phyloP scores from a whole-genome alignment of 208 protist genomes.

The Trypanosoma melophagium region DNA sequence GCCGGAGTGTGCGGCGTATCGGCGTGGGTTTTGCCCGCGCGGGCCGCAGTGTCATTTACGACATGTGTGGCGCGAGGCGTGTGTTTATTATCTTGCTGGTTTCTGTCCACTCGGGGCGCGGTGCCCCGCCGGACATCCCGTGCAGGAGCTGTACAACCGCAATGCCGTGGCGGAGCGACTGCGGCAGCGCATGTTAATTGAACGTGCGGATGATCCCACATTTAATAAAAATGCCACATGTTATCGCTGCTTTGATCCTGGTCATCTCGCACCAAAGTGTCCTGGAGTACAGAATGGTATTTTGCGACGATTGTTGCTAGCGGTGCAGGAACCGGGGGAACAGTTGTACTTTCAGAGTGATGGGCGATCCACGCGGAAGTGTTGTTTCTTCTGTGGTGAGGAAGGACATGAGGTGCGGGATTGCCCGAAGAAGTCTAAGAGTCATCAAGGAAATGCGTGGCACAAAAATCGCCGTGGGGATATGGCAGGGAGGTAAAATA shows the following conservation, averaged over 20 bases:
- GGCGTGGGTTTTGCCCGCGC: slow-evolving; percentile 90
- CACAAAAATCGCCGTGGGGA: slow-evolving; percentile 14
- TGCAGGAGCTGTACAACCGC: slow-evolving; percentile 81
- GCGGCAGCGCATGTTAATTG: slow-evolving; percentile 57
- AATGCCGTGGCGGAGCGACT: slow-evolving; percentile 69
- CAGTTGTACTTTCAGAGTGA: slow-evolving; percentile 41
- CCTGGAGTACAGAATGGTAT: slow-evolving; percentile 68
- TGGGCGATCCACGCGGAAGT: slow-evolving; percentile 36
- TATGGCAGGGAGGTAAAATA: background rate
- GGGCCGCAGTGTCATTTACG: slow-evolving; percentile 92
- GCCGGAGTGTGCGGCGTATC: slow-evolving; percentile 87
- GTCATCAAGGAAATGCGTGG: slow-evolving; percentile 33
- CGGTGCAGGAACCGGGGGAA: slow-evolving; percentile 78
- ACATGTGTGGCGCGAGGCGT: slow-evolving; percentile 77
- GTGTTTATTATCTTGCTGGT: slow-evolving; percentile 92
- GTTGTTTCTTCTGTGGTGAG: slow-evolving; percentile 80
- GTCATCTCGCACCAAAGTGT: slow-evolving; percentile 82
- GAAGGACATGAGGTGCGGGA: slow-evolving; percentile 73
- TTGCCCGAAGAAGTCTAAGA: slow-evolving; percentile 67
- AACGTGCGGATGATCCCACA: slow-evolving; percentile 61
- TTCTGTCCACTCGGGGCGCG: slow-evolving; percentile 94
- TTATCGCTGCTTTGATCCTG: slow-evolving; percentile 87
- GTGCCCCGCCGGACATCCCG: slow-evolving; percentile 92
- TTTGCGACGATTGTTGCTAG: slow-evolving; percentile 55
- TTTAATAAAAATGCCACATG: slow-evolving; percentile 82